Percentiles rank a stretch among this genome's conserved stretches.
Evolutionary conservation across 1,139 yeast genomes (phyloP).

Genomic region (Suhomyces taliae): DNA sequence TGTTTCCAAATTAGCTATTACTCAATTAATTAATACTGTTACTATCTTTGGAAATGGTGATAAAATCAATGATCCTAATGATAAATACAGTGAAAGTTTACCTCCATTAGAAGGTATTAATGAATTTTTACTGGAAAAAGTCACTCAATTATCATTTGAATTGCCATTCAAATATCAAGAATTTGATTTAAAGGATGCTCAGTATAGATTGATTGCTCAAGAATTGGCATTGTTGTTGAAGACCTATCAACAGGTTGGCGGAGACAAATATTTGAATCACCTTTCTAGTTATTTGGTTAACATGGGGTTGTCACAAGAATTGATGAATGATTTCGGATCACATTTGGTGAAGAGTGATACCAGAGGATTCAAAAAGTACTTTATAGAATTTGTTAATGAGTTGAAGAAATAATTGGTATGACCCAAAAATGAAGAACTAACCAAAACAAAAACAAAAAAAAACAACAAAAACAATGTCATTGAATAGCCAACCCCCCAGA

Average conservation of each 20-base stretch:
- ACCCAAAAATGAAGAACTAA: background rate
- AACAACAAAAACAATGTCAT: background rate
- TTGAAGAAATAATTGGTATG: slow-evolving; percentile 21
- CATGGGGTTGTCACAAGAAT: slow-evolving; percentile 59
- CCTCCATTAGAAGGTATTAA: slow-evolving; percentile 70
- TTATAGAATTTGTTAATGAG: slow-evolving; percentile 55
- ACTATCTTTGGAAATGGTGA: slow-evolving; percentile 64
- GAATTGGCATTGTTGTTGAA: slow-evolving; percentile 75
- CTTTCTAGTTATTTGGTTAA: slow-evolving; percentile 56
- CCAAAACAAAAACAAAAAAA: background rate
- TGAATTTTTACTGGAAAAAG: slow-evolving; percentile 65
- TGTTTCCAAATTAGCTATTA: slow-evolving; percentile 67
- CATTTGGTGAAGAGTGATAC: slow-evolving; percentile 54
- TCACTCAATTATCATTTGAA: slow-evolving; percentile 71
- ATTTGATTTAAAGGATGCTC: slow-evolving; percentile 75
- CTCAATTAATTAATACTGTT: slow-evolving; percentile 67
- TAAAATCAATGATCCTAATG: slow-evolving; percentile 53
- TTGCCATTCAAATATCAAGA: slow-evolving; percentile 70
- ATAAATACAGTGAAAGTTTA: slow-evolving; percentile 53
- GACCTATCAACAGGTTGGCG: slow-evolving; percentile 48
- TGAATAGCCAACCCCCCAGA: no score
- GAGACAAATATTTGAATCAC: slow-evolving; percentile 46
- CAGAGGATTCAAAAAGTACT: slow-evolving; percentile 65
- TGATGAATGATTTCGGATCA: slow-evolving; percentile 58
- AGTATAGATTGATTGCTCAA: slow-evolving; percentile 67